Percentiles rank a stretch among this genome's conserved stretches.
Conservation (phyloP, 2,329 filamentous ascomycete species). For the Daldinia eschscholtzii region DNA sequence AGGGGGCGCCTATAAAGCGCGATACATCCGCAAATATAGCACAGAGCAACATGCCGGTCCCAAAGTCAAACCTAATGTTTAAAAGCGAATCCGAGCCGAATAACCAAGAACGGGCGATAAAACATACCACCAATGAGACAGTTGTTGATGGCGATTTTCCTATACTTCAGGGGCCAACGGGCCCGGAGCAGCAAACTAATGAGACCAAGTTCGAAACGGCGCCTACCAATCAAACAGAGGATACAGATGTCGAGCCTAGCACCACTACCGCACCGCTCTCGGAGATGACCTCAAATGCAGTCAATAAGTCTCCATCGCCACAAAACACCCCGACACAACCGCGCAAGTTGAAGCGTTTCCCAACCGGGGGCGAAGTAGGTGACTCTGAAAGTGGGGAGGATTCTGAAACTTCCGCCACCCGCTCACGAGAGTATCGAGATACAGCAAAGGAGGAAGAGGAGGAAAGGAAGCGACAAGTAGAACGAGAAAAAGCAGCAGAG, state of each 20-base stretch:
- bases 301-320: constrained; percentile 59
- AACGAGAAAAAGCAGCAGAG: constrained; percentile 39
- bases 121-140: constrained; percentile 55
- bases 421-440: background rate
- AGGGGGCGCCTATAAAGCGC: constrained; percentile 40
- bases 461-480: constrained; percentile 40
- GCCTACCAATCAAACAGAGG: constrained; percentile 54
- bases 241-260: constrained; percentile 47
- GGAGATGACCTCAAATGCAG: constrained; percentile 56
- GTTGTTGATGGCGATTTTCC: constrained; percentile 56
- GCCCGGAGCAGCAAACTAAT: constrained; percentile 30
- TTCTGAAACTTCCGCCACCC: constrained; percentile 40
- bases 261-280: constrained; percentile 54
- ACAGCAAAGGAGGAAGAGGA: constrained; percentile 33
- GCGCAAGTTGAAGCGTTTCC: constrained; percentile 52
- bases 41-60: constrained; percentile 39
- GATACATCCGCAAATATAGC: constrained; percentile 37
- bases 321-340: constrained; percentile 45
- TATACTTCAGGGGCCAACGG: constrained; percentile 31
- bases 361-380: constrained; percentile 56
- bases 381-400: constrained; percentile 58
- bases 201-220: constrained; percentile 57
- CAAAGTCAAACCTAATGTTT: constrained; percentile 41
- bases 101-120: constrained; percentile 35
- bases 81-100: constrained; percentile 35